Evolutionary conservation across 2,329 filamentous ascomycete species (phyloP), one percentile per base, ranked within the genome.

Genomic region (Pseudocercospora fijiensis): DNA sequence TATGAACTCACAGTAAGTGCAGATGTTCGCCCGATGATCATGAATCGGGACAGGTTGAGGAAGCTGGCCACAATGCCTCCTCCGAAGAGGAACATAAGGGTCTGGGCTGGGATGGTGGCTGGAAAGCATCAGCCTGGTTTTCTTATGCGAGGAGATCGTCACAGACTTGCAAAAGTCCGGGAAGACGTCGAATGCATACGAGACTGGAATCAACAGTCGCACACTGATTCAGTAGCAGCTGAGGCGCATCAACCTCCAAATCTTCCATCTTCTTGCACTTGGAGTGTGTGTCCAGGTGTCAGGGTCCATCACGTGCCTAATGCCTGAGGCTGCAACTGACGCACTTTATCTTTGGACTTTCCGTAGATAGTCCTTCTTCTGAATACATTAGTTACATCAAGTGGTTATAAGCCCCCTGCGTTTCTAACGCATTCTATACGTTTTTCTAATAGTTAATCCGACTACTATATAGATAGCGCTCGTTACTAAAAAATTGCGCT

Each of bases 1-100:
- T 9, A 41, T 13, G 2, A 27, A 41, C 60, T 33, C 16, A 63
- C 61, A 13, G 61, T 63, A n/a, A 63, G 33, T 20, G 61, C 61
- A 10, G 61, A 63, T 26, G 61, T 63, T 47, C 61, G 47, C 1
- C 61, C 61, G 13, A 63, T 63, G 47, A 63, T 63, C 45, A 63
- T 58, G 47, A 63, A 63, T 24, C 59, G 61, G 2, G 61, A 63
- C 2, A 63, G 47, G 11, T 63, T 63, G 24, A 63, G 56, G 16
- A 63, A 58, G 47, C 61, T 63, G 5, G 61, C 61, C 7, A 59
- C 33, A 13, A 63, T n/a, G 9, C 61, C 61, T 9, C 55, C 56
- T 18, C 41, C 61, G 11, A 63, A 33, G 6, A 63, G 47, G 13
- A 49, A 59, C n/a, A 58, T 24, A 1, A 63, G 61, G 4, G 55